phyloP scores from a whole-genome alignment of 345 rosid genomes.

The Syzygium grande region DNA sequence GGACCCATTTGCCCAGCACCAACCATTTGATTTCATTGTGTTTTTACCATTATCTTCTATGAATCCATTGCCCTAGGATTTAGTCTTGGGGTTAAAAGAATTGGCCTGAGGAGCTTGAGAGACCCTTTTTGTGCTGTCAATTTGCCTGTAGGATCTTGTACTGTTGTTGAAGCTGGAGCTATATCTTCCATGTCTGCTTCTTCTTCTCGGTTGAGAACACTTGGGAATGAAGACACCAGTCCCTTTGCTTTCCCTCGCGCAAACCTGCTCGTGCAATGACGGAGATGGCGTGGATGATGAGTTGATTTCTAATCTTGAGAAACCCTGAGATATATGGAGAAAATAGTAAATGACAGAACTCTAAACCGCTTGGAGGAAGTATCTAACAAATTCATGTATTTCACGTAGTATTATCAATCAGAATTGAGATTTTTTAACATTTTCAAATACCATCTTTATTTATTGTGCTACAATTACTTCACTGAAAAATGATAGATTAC shows the following conservation, averaged over 20 bases:
- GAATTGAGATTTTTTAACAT: background rate
- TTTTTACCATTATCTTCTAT: background rate
- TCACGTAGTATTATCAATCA: background rate
- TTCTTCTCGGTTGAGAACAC: slow-evolving; percentile 62
- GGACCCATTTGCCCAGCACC: background rate
- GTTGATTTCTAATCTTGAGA: background rate
- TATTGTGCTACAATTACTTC: background rate
- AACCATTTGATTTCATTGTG: background rate
- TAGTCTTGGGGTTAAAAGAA: background rate
- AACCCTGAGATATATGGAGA: background rate
- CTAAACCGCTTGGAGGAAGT: background rate
- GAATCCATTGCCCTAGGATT: background rate
- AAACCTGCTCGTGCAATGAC: background rate
- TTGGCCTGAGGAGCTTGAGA: background rate
- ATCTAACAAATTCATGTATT: background rate
- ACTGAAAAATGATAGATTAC: background rate
- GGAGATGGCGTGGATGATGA: slow-evolving; percentile 29
- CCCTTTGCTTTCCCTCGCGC: slow-evolving; percentile 68
- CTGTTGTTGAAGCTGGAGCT: slow-evolving; percentile 17
- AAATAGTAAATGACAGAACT: background rate
- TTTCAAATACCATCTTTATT: background rate
- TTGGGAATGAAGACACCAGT: slow-evolving; percentile 88
- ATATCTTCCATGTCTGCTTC: slow-evolving; percentile 50
- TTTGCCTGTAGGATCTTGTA: slow-evolving; percentile 16
- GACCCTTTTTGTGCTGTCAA: background rate